Conservation (phyloP, 805 yeast genomes). For the Wickerhamomyces subpelliculosus region DNA sequence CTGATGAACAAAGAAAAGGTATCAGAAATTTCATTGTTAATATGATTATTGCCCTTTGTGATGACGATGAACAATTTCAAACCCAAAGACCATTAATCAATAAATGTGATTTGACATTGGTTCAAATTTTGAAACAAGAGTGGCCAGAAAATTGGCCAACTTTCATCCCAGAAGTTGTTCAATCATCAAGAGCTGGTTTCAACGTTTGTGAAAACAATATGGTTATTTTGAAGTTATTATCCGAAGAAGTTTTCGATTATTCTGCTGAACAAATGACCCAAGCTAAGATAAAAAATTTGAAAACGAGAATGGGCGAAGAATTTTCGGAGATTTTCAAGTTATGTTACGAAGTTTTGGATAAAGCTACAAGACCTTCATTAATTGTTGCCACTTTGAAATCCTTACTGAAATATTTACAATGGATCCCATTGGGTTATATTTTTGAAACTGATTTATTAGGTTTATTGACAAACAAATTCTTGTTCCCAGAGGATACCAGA, state of each 20-base stretch:
- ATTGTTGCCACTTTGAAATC: slow-evolving; percentile 80
- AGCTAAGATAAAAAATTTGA: slow-evolving; percentile 81
- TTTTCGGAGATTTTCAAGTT: slow-evolving; percentile 89
- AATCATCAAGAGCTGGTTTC: slow-evolving; percentile 73
- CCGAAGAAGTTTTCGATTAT: slow-evolving; percentile 94
- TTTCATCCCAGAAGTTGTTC: slow-evolving; percentile 88
- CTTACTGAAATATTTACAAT: slow-evolving; percentile 76
- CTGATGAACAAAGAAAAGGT: slow-evolving; percentile 83
- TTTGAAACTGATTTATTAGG: slow-evolving; percentile 81
- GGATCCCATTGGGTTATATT: slow-evolving; percentile 90
- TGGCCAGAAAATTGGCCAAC: slow-evolving; percentile 99
- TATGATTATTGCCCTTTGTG: slow-evolving; percentile 89
- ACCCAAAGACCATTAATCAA: slow-evolving; percentile 77
- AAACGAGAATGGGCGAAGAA: slow-evolving; percentile 79
- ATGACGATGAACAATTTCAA: slow-evolving; percentile 65
- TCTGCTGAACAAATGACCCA: slow-evolving; percentile 97
- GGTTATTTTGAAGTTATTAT: slow-evolving; percentile 80
- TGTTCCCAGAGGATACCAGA: slow-evolving; percentile 73
- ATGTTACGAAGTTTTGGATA: slow-evolving; percentile 89
- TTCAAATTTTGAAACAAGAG: slow-evolving; percentile 91
- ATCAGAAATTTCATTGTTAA: slow-evolving; percentile 90
- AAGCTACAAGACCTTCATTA: slow-evolving; percentile 77
- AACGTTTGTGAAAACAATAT: slow-evolving; percentile 97
- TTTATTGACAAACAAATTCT: slow-evolving; percentile 66
- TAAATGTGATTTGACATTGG: slow-evolving; percentile 90